A percentile compares a stretch with the other conserved stretches of the same genome.
phyloP scores from a whole-genome alignment of 2,329 filamentous ascomycete species.

The Apiospora sp. region DNA sequence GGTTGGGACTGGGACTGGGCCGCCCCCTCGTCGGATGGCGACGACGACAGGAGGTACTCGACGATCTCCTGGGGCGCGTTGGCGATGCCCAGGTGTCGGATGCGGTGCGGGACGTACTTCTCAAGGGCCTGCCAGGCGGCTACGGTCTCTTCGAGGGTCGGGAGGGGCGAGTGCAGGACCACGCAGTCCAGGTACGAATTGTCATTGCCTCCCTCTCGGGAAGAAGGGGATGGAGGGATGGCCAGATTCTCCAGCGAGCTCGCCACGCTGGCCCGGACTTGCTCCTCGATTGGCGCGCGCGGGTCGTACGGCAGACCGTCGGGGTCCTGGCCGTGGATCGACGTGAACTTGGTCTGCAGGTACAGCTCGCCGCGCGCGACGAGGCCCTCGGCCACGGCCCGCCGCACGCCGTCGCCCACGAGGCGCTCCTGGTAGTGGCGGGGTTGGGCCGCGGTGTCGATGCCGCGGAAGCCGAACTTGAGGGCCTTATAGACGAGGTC shows the following conservation, averaged over 20 bases:
- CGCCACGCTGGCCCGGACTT: conserved; percentile 72
- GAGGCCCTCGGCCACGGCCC: conserved; percentile 66
- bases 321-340: conserved; percentile 67
- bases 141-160: conserved; percentile 56
- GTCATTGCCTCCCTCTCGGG: conserved; percentile 26
- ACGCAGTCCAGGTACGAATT: conserved; percentile 71
- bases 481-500: conserved; percentile 75
- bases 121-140: conserved; percentile 73
- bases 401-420: conserved; percentile 71
- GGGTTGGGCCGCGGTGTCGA: conserved; percentile 83
- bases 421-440: conserved; percentile 79
- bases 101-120: conserved; percentile 68
- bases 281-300: conserved; percentile 63
- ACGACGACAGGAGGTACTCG: conserved; percentile 52
- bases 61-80: conserved; percentile 72
- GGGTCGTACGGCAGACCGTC: conserved; percentile 69
- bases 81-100: conserved; percentile 77
- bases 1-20: too few species aligned
- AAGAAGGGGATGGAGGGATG: conserved; percentile 27
- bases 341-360: conserved; percentile 86
- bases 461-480: conserved; percentile 71
- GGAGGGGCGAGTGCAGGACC: conserved; percentile 72
- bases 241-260: conserved; percentile 72
- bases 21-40: conserved; percentile 19
- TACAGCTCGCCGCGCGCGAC: conserved; percentile 69